These are phyloP conservation scores for Vaccinium darrowii DNA, from an alignment of 148 eudicot genomes.

Conservation along the genomic window DNA sequence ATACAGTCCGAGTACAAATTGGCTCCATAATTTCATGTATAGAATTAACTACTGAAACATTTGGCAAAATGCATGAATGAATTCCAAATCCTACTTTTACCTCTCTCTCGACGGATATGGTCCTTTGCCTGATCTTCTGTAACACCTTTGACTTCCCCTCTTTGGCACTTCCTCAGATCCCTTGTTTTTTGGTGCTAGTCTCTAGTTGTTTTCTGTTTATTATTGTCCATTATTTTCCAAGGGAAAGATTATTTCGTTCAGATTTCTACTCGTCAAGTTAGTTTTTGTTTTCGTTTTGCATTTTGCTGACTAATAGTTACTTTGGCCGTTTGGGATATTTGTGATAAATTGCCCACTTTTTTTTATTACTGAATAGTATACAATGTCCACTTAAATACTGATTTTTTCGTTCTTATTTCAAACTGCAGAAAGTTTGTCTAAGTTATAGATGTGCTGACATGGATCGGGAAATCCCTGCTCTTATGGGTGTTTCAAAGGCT, in stretches of 20 bases:
- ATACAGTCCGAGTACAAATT: neutral
- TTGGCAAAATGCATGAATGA: neutral
- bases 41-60: neutral
- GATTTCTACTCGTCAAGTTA: neutral
- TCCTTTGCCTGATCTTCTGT: neutral
- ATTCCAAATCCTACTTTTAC: neutral
- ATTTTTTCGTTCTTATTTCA: constrained; percentile 18
- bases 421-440: constrained; percentile 89
- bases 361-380: no score
- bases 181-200: neutral
- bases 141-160: neutral
- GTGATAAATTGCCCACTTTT: neutral
- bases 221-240: neutral
- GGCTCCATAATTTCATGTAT: neutral
- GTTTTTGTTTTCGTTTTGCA: neutral
- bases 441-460: constrained; percentile 99
- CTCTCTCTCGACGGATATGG: neutral
- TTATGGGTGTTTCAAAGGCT: constrained; percentile 99
- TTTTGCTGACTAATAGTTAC: neutral
- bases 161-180: neutral
- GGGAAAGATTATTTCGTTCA: neutral
- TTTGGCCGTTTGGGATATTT: neutral
- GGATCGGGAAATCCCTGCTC: constrained; percentile 98
- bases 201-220: neutral
- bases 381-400: neutral